Base-by-base conservation (phyloP, 1,284 basidiomycete genomes). In the Coniophora puteana region DNA sequence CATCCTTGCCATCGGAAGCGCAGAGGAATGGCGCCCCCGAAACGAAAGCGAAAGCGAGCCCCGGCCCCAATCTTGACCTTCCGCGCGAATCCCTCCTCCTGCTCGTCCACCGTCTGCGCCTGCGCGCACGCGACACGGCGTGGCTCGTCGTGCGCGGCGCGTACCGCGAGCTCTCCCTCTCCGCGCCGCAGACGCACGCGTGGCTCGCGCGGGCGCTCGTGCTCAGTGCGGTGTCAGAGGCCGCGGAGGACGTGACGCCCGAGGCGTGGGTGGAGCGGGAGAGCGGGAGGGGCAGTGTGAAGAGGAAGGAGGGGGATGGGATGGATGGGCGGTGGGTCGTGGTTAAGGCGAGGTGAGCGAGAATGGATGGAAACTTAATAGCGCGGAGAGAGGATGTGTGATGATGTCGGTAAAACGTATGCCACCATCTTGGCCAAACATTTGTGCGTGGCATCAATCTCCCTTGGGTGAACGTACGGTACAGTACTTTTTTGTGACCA, bases 121-220 rank as follows among this genome's bases (percentile, higher is more conserved):
- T 47, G 5, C 78, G 74, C 56, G 67, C 67, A 8, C 69, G 78
- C 27, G 63, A 67, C n/a, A 69, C 63, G 16, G 61, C 74, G 3
- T 87, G 84, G 84, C 52, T 46, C 1, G 59, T 83, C n/a, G 50
- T 88, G 27, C 74, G 81, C 28, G 66, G 71, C 30, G 75, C 76
- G 1, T 88, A 87, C 56, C 69, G 78, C 30, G 84, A 87, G 52
- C 48, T 87, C 5, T 67, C 69, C 46, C 62, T 67, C 32, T 52
- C 58, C 17, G 54, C 57, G 1, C 50, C 62, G 12, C 58, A 59
- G 37, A 75, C 73, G 12, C 66, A 62, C 23, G 41, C 47, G 8
- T 87, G 83, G 83, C 58, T 85, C 24, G 56, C 58, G 14, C 66
- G 66, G 6, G 74, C 69, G 13, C 53, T 85, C 1, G 67, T 61